Conservation (phyloP, 192 early-diverging fungal genomes). For the Thamnidium elegans region DNA sequence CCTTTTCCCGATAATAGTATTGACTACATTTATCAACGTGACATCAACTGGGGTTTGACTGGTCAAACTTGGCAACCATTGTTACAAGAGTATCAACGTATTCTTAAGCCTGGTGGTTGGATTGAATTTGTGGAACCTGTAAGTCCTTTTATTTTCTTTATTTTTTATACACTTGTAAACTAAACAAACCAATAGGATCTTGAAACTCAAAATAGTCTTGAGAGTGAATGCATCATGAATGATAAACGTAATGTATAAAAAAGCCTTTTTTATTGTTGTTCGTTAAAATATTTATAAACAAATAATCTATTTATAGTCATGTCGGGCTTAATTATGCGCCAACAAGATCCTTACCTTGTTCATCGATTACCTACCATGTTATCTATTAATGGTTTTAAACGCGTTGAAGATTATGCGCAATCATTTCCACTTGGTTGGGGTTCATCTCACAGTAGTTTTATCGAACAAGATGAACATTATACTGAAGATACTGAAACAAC, state of each 20-base stretch:
- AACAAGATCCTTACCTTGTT: constrained; percentile 34
- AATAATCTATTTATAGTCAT: constrained; percentile 25
- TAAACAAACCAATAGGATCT: constrained; percentile 14
- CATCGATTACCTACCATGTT: constrained; percentile 31
- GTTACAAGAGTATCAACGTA: constrained; percentile 40
- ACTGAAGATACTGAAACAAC: neutral
- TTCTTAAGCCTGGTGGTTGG: constrained; percentile 54
- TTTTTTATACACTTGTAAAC: neutral
- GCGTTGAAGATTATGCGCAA: constrained; percentile 26
- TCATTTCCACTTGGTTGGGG: constrained; percentile 35
- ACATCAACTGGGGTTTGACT: constrained; percentile 28
- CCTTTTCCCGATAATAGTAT: constrained; percentile 38
- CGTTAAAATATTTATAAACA: neutral
- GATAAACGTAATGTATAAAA: constrained; percentile 26
- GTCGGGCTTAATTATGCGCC: constrained; percentile 16
- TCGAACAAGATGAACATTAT: neutral
- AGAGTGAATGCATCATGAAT: constrained; percentile 27
- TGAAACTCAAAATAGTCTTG: constrained; percentile 27
- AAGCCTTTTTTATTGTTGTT: neutral
- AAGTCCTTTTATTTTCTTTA: constrained; percentile 1
- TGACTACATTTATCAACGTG: constrained; percentile 35
- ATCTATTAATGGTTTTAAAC: constrained; percentile 26
- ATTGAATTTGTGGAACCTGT: constrained; percentile 46
- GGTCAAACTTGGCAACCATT: constrained; percentile 29
- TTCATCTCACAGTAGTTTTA: neutral